These are phyloP conservation scores for Chalciporus sp. DNA, from an alignment of 1,284 basidiomycete genomes.

Conservation along the genomic window DNA sequence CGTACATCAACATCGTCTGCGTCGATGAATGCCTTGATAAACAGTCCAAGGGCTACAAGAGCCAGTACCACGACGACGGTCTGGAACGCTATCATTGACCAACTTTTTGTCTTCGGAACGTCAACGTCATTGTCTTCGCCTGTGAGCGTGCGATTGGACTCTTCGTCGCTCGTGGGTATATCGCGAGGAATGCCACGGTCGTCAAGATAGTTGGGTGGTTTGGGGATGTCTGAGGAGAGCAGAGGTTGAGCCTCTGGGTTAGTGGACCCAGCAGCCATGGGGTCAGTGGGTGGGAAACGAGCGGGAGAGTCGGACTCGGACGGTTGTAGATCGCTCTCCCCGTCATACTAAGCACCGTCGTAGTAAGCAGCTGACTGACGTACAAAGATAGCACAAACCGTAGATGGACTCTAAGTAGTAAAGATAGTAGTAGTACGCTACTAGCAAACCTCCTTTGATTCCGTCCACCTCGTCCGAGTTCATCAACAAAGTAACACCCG, in stretches of 20 bases:
- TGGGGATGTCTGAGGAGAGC: conserved; percentile 10
- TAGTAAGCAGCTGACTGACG: not conserved
- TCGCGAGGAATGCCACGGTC: not conserved
- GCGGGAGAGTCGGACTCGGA: not conserved
- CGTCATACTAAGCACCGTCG: too few species aligned
- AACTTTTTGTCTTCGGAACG: conserved; percentile 12
- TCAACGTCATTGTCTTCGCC: not conserved
- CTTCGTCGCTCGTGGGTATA: conserved; percentile 21
- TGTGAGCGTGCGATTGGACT: conserved; percentile 4
- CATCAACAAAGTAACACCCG: too few species aligned
- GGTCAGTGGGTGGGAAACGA: conserved; percentile 4
- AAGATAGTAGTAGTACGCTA: too few species aligned
- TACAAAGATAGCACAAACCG: too few species aligned
- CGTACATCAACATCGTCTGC: conserved; percentile 66
- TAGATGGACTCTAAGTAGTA: too few species aligned
- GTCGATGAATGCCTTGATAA: conserved; percentile 72
- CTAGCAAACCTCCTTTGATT: too few species aligned
- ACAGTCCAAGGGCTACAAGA: conserved; percentile 46
- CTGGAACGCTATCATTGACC: conserved; percentile 31
- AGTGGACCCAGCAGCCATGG: conserved; percentile 24
- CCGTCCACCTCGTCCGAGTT: too few species aligned
- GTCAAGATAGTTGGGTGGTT: conserved; percentile 16
- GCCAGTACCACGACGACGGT: conserved; percentile 38
- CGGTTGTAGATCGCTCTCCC: not conserved
- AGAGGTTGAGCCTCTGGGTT: conserved; percentile 28